Base-by-base conservation (phyloP, 768 basidiomycete genomes). In the Mycena maculata region DNA sequence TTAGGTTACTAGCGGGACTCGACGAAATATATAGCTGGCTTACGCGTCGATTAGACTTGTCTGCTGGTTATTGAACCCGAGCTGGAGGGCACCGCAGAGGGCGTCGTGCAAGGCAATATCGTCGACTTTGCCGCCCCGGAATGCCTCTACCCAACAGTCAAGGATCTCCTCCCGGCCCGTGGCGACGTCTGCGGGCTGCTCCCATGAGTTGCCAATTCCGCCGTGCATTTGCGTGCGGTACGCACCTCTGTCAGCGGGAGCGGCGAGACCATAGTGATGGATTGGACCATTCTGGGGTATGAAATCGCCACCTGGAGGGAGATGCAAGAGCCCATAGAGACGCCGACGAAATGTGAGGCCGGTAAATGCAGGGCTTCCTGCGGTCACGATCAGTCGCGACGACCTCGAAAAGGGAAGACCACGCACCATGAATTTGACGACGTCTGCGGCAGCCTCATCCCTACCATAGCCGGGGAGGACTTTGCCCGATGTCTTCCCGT, bases 261-360 rank as follows among this genome's bases (percentile, higher is more conserved):
- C 23, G 63, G 50, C 15, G 72, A 73, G 4, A 73, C 65, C 3
- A 73, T 33, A 56, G 67, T 67, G 20, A 71, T 44, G 3, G 67
- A 69, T 3, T 50, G 64, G 5, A 69, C 64, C 22, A 13, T 23
- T 18, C 20, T 20, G 3, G 72, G 68, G 33, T 69, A 69, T 11
- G 55, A 30, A 3, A 73, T 63, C 4, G 60, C 67, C 7, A 62
- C 54, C 53, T 73, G 72, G 2, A 71, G 47, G 18, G 60, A 67
- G 22, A 71, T 67, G 47, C 61, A 67, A 11, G 64, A 65, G 18
- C 72, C 72, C 67, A 73, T 71, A 7, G 72, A 73, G 39, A 69
- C 38, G 7, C 72, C 72, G 42, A 73, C 61, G 15, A 73, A 38
- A 58, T 71, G 70, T 39, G 59, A 71, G 5, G 39, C 25, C 1